Conservation (phyloP, 2,329 filamentous ascomycete genomes). For the Pseudopithomyces maydicus region DNA sequence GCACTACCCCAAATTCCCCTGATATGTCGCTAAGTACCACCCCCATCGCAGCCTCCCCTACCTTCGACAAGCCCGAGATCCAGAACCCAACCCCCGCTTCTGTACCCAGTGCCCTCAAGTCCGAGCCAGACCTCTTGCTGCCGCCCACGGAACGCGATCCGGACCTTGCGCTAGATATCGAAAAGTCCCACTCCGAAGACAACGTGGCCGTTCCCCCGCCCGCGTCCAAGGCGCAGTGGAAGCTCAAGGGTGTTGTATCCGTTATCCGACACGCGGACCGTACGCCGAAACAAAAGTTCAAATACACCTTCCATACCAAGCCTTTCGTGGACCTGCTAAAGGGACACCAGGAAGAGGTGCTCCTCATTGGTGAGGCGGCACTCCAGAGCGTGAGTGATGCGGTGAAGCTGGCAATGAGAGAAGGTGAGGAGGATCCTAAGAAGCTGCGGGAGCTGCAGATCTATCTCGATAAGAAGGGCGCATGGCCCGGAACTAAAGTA, state of each 20-base stretch:
- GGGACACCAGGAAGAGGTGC: constrained; percentile 93
- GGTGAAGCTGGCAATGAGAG: constrained; percentile 77
- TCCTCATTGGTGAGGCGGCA: constrained; percentile 89
- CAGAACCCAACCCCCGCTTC: constrained; percentile 22
- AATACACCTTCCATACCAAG: constrained; percentile 97
- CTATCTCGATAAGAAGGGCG: constrained; percentile 88
- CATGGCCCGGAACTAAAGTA: constrained; percentile 94
- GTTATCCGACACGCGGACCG: constrained; percentile 96
- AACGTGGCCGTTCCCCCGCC: constrained; percentile 51
- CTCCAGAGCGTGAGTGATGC: constrained; percentile 87
- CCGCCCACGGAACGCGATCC: constrained; percentile 32
- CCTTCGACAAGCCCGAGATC: constrained; percentile 45
- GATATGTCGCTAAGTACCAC: constrained; percentile 50
- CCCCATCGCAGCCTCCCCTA: constrained; percentile 51
- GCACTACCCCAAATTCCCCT: constrained; percentile 49
- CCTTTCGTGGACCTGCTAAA: constrained; percentile 95
- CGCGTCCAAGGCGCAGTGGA: constrained; percentile 89
- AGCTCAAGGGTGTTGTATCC: constrained; percentile 94
- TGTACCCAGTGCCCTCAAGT: constrained; percentile 26
- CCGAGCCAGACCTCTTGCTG: constrained; percentile 39
- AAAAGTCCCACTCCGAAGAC: constrained; percentile 40
- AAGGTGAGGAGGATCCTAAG: constrained; percentile 79
- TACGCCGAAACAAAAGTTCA: constrained; percentile 98
- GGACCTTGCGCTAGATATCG: constrained; percentile 25
- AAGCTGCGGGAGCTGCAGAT: constrained; percentile 88